These are phyloP conservation scores for Pseudonitzschia pungens DNA, from an alignment of 108 stramenopile species.

Conservation along the genomic window DNA sequence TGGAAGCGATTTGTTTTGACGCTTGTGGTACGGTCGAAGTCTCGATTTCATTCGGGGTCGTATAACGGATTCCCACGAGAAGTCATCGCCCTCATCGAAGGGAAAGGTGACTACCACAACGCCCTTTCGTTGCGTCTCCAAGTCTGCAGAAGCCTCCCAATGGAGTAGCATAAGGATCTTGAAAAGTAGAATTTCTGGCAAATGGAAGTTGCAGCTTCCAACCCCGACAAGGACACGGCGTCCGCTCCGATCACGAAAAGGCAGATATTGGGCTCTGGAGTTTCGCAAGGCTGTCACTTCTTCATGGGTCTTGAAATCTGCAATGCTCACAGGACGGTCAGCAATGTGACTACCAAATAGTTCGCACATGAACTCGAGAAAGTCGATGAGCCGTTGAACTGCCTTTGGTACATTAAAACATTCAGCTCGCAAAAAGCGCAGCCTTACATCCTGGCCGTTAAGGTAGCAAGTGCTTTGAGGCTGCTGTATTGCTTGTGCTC, in stretches of 20 bases:
- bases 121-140: conserved; percentile 11
- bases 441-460: background rate
- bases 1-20: background rate
- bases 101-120: background rate
- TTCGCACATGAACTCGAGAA: conserved; percentile 1
- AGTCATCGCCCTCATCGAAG: background rate
- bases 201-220: background rate
- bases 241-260: conserved; percentile 15
- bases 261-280: background rate
- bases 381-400: background rate
- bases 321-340: background rate
- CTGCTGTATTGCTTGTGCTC: background rate
- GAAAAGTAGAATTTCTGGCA: background rate
- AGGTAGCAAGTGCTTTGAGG: background rate
- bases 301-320: conserved; percentile 11
- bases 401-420: background rate
- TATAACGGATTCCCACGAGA: background rate
- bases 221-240: background rate
- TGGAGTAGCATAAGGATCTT: background rate
- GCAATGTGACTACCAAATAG: background rate
- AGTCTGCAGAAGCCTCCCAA: background rate
- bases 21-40: background rate
- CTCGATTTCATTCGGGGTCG: background rate
- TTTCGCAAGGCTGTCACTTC: background rate
- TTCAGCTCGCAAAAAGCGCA: conserved; percentile 8